Percentiles rank a stretch among this genome's conserved stretches.
These are phyloP conservation scores for Lasiodiplodia hormozganensis DNA, from an alignment of 2,329 filamentous ascomycete genomes.

Conservation along the genomic window DNA sequence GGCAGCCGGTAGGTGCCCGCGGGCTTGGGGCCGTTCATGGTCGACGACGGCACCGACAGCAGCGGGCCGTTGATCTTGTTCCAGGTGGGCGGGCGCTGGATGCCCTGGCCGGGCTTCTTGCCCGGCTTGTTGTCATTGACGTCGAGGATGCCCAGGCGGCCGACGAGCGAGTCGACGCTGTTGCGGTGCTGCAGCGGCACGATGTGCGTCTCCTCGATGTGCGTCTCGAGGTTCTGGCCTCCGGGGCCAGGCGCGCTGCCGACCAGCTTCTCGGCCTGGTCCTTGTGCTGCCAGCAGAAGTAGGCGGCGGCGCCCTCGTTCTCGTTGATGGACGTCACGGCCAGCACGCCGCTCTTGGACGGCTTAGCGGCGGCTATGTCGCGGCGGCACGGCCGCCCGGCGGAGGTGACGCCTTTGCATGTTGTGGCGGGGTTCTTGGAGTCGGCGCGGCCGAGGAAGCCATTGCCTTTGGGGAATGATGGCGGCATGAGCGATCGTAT, in stretches of 20 bases:
- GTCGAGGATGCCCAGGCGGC: conserved; percentile 77
- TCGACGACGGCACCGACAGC: conserved; percentile 51
- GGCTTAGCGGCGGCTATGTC: conserved; percentile 62
- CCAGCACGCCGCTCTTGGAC: conserved; percentile 49
- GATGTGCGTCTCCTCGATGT: conserved; percentile 47
- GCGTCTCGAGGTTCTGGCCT: background rate
- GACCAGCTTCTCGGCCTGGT: conserved; percentile 68
- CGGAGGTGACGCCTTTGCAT: conserved; percentile 84
- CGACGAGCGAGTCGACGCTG: conserved; percentile 87
- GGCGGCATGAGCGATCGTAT: conserved; percentile 29
- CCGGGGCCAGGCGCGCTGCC: conserved; percentile 27
- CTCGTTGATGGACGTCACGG: conserved; percentile 56
- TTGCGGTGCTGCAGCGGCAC: conserved; percentile 69
- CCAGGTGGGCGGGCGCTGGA: conserved; percentile 53
- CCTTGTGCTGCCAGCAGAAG: conserved; percentile 96
- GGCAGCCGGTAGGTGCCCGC: conserved; percentile 16
- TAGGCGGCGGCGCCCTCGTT: conserved; percentile 64
- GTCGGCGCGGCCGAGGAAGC: conserved; percentile 67
- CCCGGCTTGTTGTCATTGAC: conserved; percentile 52
- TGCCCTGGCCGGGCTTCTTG: conserved; percentile 33
- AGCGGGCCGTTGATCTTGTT: conserved; percentile 53
- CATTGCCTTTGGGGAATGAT: background rate
- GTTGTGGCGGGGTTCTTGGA: conserved; percentile 84
- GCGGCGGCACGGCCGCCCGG: conserved; percentile 83
- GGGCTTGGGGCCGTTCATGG: conserved; percentile 36